Evolutionary conservation across 805 yeast genomes (phyloP), one percentile per base, ranked within the genome.

Genomic region (Candida arabinofermentans): DNA sequence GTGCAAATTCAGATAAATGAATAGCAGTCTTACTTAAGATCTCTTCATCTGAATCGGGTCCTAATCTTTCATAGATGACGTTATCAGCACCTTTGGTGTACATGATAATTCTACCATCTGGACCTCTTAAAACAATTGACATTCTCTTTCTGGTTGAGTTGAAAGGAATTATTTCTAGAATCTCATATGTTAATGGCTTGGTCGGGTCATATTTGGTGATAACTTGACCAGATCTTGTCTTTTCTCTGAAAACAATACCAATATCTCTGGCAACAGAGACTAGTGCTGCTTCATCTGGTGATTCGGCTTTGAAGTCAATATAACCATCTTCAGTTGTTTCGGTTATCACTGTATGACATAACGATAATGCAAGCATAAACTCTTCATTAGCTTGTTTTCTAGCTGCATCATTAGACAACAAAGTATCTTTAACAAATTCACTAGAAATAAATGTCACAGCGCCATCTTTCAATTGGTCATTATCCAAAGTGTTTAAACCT

Each of bases 231-330:
- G 69, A 70, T 56, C 83, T 70, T 17, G 70, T 69, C 34, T 79
- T 68, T 33, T 74, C 83, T 18, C 71, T 61, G 56, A 83, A 75
- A 0, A 75, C 80, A 50, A 80, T 71, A 8, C 95, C 95, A 24
- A 84, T 51, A 57, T 83, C 91, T 39, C 86, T 67, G 1, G 91
- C 91, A 35, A 76, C 81, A 2, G 83, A 69, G n/a, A 86, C 91
- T 40, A 85, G 69, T 1, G 93, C 90, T 32, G 83, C 79, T 59
- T 85, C 95, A 65, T 85, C 95, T 0, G 95, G 95, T 8, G 89
- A 82, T 56, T 85, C 90, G 1, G 91, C 90, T 53, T 83, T 82
- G 64, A 77, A 81, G 23, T 70, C 70, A 32, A 79, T 58, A 26
- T 61, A 55, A 16, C 72, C 75, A 8, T 64, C 61, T 2, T 56